Conservation (phyloP, 176 grass and related monocot genomes). For the Hyparrhenia diplandra region DNA sequence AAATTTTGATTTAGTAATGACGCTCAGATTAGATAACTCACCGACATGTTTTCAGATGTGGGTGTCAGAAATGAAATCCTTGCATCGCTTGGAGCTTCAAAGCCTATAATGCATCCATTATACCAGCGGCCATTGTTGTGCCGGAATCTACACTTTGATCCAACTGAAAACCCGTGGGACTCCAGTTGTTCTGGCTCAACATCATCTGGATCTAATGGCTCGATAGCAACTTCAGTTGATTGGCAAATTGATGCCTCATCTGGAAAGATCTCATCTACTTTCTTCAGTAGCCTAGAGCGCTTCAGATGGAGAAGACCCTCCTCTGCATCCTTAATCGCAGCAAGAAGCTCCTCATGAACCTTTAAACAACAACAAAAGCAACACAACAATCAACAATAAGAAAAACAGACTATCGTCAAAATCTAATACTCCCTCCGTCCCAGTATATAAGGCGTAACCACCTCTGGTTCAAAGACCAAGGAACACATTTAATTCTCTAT, state of each 20-base stretch:
- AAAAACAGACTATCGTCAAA: not conserved
- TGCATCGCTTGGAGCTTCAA: constrained; percentile 58
- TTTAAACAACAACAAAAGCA: constrained; percentile 9
- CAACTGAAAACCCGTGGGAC: constrained; percentile 44
- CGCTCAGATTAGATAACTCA: constrained; percentile 33
- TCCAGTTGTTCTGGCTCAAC: constrained; percentile 52
- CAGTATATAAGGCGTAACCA: too few relatives aligned
- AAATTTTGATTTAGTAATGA: not conserved
- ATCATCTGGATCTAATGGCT: constrained; percentile 45
- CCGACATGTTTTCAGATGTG: constrained; percentile 84
- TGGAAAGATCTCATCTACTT: constrained; percentile 68
- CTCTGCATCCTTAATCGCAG: constrained; percentile 85
- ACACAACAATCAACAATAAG: not conserved
- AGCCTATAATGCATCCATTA: constrained; percentile 70
- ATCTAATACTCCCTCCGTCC: too few relatives aligned
- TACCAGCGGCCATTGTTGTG: constrained; percentile 93
- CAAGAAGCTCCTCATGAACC: constrained; percentile 86
- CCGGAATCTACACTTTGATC: constrained; percentile 91
- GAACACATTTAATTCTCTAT: too few relatives aligned
- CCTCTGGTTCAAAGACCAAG: too few relatives aligned
- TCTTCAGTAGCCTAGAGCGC: constrained; percentile 62
- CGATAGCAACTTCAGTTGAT: constrained; percentile 30
- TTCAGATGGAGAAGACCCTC: constrained; percentile 89
- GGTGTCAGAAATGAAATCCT: constrained; percentile 87
- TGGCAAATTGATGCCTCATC: constrained; percentile 23